Base-by-base conservation (phyloP, 2,329 filamentous ascomycete genomes). In the Cercospora brassicicola region DNA sequence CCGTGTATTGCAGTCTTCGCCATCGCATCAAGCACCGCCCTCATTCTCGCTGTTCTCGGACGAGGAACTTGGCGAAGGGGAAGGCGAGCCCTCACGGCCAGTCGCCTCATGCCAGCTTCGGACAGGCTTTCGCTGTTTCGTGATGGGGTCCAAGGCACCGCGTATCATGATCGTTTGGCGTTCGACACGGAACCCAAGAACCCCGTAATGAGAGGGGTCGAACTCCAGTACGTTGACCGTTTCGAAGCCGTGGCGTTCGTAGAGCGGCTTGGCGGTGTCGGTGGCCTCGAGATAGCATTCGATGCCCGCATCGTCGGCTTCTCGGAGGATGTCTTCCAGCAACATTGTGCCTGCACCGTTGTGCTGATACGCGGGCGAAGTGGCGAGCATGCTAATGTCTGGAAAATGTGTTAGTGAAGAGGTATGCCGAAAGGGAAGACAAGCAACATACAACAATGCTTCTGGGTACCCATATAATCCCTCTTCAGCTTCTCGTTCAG, bases 261-360 rank as follows among this genome's bases (percentile, higher is more conserved):
- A 79, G 31, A 78, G 66, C 1, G 71, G 71, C 45, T 71, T 74
- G 39, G 77, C 78, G 13, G 74, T 73, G 55, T 76, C 73, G 1
- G 78, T 81, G 10, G 80, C 78, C 73, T 82, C 81, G 31, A 84
- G 69, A 74, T 84, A 84, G 18, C 75, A 76, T 18, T 77, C 74
- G 36, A 82, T 63, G 0, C 78, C 78, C 10, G 77, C 74, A n/a
- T 73, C 67, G 71, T 84, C 82, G 26, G 81, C 82, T 62, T 81
- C 79, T 20, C 76, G 72, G 18, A 82, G 53, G 7, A 82, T 81
- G 72, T 76, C 78, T 23, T 79, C 73, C 30, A 84, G 67, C 39
- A 83, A 72, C 69, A 82, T 75, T 3, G 69, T 78, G 7, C 76
- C 82, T 9, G 81, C 82, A 1, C 82, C 82, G 15, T 79, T 78